Conservation (phyloP, 2,329 filamentous ascomycete genomes). For the Talaromyces sp. region DNA sequence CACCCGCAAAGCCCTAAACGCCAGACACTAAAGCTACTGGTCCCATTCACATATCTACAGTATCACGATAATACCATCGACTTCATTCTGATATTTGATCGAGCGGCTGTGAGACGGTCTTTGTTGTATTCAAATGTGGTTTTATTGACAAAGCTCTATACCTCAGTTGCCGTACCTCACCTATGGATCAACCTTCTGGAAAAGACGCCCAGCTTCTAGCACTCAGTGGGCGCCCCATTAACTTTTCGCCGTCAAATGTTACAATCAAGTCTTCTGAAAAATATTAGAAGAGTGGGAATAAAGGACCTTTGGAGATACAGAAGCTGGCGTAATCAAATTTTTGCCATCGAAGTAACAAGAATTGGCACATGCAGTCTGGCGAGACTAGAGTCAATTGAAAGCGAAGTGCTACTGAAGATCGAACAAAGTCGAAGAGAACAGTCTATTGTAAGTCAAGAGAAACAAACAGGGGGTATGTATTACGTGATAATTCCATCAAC, state of each 20-base stretch:
- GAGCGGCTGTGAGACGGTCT: neutral
- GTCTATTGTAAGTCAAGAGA: conserved; percentile 1
- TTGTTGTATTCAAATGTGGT: neutral
- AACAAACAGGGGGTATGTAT: conserved; percentile 14
- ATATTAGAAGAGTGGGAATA: too few species aligned
- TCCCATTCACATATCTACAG: too few species aligned
- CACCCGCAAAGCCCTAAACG: neutral
- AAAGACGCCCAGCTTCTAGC: neutral
- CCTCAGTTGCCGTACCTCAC: neutral
- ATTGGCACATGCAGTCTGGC: neutral
- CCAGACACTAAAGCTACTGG: neutral
- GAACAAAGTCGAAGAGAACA: neutral
- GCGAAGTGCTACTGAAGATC: neutral
- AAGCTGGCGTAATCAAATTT: too few species aligned
- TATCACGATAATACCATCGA: neutral
- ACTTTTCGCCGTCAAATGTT: neutral
- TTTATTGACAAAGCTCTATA: neutral
- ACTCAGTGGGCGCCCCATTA: neutral
- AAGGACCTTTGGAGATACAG: too few species aligned
- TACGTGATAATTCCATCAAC: conserved; percentile 7
- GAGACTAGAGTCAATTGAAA: neutral
- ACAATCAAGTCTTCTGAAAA: neutral
- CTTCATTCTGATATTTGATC: too few species aligned
- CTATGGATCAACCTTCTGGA: neutral
- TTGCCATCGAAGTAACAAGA: neutral